phyloP scores from a whole-genome alignment of 192 early-diverging fungal species.

The Paraglomus brasilianum region DNA sequence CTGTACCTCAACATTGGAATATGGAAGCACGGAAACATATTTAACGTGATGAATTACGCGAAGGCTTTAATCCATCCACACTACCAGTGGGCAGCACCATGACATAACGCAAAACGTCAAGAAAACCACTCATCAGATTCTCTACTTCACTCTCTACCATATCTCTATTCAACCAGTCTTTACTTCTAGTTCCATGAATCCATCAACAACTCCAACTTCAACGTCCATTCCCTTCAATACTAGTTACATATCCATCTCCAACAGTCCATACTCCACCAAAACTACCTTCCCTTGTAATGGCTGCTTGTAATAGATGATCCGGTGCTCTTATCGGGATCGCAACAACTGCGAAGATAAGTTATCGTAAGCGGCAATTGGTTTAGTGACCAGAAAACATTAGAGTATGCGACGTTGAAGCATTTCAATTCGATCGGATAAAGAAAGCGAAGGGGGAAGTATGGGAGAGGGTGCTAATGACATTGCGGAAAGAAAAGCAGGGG shows the following conservation, averaged over 20 bases:
- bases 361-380: slow-evolving; percentile 55
- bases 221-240: slow-evolving; percentile 51
- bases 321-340: slow-evolving; percentile 51
- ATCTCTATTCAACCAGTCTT: slow-evolving; percentile 46
- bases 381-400: slow-evolving; percentile 65
- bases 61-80: no score
- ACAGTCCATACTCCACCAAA: slow-evolving; percentile 56
- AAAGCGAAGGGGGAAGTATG: slow-evolving; percentile 32
- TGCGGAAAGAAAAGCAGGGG: slow-evolving; percentile 40
- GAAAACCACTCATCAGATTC: slow-evolving; percentile 35
- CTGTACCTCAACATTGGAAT: no score
- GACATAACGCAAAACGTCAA: no score
- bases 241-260: slow-evolving; percentile 56
- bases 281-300: slow-evolving; percentile 46
- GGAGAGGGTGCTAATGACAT: slow-evolving; percentile 32
- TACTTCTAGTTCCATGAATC: slow-evolving; percentile 36
- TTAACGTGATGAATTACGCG: no score
- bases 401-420: slow-evolving; percentile 64
- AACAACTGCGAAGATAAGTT: slow-evolving; percentile 47
- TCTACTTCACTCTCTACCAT: slow-evolving; percentile 25
- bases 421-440: slow-evolving; percentile 59
- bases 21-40: no score
- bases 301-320: slow-evolving; percentile 47
- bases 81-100: no score
- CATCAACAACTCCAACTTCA: slow-evolving; percentile 43